phyloP scores from a whole-genome alignment of 2,329 filamentous ascomycete genomes.

The Fusarium denticulatum region DNA sequence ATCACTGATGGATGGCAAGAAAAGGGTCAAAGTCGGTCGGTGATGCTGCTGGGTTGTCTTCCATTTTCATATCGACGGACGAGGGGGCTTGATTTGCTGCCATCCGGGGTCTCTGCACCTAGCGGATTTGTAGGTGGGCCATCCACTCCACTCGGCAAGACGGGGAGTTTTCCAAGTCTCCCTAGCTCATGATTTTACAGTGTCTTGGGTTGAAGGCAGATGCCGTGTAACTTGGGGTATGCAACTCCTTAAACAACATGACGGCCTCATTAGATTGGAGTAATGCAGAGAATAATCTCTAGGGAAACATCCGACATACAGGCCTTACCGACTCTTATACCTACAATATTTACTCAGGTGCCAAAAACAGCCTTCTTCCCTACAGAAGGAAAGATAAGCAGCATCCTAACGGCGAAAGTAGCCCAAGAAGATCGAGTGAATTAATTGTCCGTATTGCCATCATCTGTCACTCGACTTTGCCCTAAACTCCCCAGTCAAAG shows the following conservation, averaged over 20 bases:
- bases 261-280: neutral
- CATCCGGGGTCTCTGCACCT: conserved; percentile 24
- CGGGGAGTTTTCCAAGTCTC: conserved; percentile 19
- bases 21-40: conserved; percentile 38
- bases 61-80: conserved; percentile 38
- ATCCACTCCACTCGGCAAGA: conserved; percentile 24
- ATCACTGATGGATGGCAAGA: conserved; percentile 20
- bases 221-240: conserved; percentile 1
- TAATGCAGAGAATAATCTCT: neutral
- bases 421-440: neutral
- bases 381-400: neutral
- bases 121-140: conserved; percentile 31
- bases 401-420: neutral
- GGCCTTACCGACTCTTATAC: neutral
- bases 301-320: conserved; percentile 2
- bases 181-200: neutral
- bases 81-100: conserved; percentile 40
- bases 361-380: neutral
- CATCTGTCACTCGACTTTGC: neutral
- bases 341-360: neutral
- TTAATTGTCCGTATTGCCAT: neutral
- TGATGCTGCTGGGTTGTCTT: conserved; percentile 40
- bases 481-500: neutral
- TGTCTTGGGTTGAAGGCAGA: conserved; percentile 2
- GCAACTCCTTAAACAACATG: neutral